phyloP scores from a whole-genome alignment of 495 filamentous ascomycete species.

The Hypoxylon subgilvum region DNA sequence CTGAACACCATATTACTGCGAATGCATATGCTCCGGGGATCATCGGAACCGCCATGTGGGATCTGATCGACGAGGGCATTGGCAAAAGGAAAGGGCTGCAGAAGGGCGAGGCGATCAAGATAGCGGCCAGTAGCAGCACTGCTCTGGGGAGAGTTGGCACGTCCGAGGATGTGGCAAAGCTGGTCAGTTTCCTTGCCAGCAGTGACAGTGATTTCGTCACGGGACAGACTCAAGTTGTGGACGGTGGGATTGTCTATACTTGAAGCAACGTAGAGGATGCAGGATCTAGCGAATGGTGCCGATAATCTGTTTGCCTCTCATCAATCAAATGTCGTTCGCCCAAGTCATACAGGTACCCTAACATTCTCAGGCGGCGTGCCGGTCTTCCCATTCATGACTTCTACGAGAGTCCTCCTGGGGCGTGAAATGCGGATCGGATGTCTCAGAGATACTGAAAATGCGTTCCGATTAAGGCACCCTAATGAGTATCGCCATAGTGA shows the following conservation, averaged over 20 bases:
- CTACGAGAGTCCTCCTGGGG: no score
- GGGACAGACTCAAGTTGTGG: constrained; percentile 66
- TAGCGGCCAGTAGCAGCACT: constrained; percentile 53
- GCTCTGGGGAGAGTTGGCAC: constrained; percentile 57
- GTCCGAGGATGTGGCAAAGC: constrained; percentile 64
- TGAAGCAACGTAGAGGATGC: constrained; percentile 27
- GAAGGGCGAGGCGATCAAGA: constrained; percentile 59
- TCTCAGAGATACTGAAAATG: no score
- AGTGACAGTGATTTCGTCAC: constrained; percentile 64
- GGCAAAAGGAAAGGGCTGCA: constrained; percentile 50
- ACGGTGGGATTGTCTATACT: constrained; percentile 63
- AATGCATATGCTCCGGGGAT: constrained; percentile 70
- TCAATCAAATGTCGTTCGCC: background rate
- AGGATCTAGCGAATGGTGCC: background rate
- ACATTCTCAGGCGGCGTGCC: no score
- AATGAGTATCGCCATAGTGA: no score
- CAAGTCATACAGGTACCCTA: no score
- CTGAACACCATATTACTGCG: constrained; percentile 62
- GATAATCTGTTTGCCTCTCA: background rate
- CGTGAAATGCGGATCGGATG: no score
- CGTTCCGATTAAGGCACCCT: no score
- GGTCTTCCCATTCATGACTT: no score
- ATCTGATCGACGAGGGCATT: constrained; percentile 60
- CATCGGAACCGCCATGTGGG: constrained; percentile 68
- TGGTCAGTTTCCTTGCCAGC: constrained; percentile 63